Evolutionary conservation across 2,329 filamentous ascomycete species (phyloP).

Genomic region (Epichloe sylvatica): DNA sequence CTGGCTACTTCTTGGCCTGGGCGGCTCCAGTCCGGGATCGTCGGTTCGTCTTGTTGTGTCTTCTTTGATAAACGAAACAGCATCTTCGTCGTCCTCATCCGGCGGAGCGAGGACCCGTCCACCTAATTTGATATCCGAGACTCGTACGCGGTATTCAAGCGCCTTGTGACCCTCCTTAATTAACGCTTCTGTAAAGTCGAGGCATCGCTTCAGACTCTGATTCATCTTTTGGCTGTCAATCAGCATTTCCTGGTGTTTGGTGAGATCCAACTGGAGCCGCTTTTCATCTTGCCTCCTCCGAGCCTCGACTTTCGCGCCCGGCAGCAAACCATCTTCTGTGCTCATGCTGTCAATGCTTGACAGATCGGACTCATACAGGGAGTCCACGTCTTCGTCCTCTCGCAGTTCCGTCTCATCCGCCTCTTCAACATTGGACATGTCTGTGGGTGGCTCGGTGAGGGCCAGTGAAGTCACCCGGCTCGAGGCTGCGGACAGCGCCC

Average conservation of each 20-base stretch:
- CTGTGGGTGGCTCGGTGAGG: constrained; percentile 28
- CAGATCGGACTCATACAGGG: constrained; percentile 39
- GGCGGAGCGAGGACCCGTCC: constrained; percentile 58
- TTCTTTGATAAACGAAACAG: constrained; percentile 10
- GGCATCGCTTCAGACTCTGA: constrained; percentile 77
- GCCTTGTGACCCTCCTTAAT: constrained; percentile 83
- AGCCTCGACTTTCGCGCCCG: constrained; percentile 17
- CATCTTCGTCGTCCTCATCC: constrained; percentile 44
- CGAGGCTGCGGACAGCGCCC: constrained; percentile 48
- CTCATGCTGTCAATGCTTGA: constrained; percentile 26
- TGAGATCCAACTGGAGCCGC: constrained; percentile 69
- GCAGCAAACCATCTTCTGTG: constrained; percentile 24
- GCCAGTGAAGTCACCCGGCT: constrained; percentile 30
- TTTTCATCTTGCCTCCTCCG: constrained; percentile 66
- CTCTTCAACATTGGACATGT: constrained; percentile 35
- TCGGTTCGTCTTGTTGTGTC: constrained; percentile 12
- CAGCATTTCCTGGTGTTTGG: constrained; percentile 78
- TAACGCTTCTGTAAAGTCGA: constrained; percentile 78
- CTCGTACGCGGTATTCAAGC: constrained; percentile 64
- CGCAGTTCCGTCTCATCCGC: constrained; percentile 28
- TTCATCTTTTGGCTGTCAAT: constrained; percentile 91
- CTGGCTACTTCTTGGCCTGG: constrained; percentile 27
- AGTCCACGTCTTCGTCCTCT: constrained; percentile 20
- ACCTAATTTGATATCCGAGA: constrained; percentile 68
- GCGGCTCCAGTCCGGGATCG: constrained; percentile 12